Base-by-base conservation (phyloP, 148 eudicot species). In the Nyssa sinensis region DNA sequence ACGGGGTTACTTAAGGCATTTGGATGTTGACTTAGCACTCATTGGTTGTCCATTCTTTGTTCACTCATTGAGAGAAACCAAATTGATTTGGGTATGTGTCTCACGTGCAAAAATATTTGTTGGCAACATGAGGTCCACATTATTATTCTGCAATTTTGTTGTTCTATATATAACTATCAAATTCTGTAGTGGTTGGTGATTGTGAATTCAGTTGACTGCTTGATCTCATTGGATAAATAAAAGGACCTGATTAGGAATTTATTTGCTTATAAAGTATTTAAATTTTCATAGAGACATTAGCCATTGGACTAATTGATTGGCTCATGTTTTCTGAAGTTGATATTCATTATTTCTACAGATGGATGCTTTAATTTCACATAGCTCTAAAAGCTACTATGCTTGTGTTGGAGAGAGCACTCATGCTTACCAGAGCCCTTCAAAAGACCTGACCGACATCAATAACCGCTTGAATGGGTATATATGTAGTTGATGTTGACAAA, bases 401-500 rank as follows among this genome's bases (percentile, higher is more conserved):
- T 96, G 99, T 81, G 99, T 96, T 73, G 99, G 99, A 73, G 98
- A 96, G 87, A 93, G 99, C 75, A 96, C 99, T n/a, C 99, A 86
- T 77, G 99, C 99, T 39, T 96, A 84, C 74, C 95, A 93, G 80
- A 96, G 99, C 92, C 99, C 99, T 72, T 96, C 99, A 1, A 93
- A 96, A 79, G 99, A 96, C 75, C 85, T 96, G 51, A 89, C 93
- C 13, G 98, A 90, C 74, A 96, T 96, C 39, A 96, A 96, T 62
- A 85, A 91, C 78, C 99, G 88, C 49, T 87, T 96, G 89, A 96
- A 96, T 67, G 88, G 97, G 99, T 91, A 87, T 8, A 69, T 37
- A 37, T n/a, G n/a, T 34, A 30, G n/a, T 68, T 32, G 23, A 21
- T 8, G 21, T 13, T 23, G 8, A 62, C 34, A 0, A 23, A 12